Conservation (phyloP, 2,329 filamentous ascomycete species). For the Fusarium sp. region DNA sequence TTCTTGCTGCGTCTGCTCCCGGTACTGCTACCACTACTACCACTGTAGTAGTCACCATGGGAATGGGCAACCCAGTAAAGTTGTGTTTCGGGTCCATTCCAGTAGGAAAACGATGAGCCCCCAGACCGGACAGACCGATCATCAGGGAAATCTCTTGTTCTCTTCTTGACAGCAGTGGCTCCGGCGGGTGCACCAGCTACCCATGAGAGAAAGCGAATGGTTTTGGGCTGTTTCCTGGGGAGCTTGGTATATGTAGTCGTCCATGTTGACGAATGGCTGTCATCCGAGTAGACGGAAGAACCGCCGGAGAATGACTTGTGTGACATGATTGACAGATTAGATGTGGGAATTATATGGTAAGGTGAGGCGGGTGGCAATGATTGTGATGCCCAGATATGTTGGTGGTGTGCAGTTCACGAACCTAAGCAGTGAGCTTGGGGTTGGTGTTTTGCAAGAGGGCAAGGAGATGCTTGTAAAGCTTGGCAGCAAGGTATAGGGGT, state of each 20-base stretch:
- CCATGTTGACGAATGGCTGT: slow-evolving; percentile 46
- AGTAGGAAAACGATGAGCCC: slow-evolving; percentile 42
- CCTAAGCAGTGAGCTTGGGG: slow-evolving; percentile 18
- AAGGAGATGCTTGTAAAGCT: slow-evolving; percentile 25
- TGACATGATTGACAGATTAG: slow-evolving; percentile 20
- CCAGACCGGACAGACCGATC: slow-evolving; percentile 43
- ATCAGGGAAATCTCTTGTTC: slow-evolving; percentile 45
- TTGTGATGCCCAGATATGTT: slow-evolving; percentile 3
- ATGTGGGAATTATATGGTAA: neutral
- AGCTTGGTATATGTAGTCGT: slow-evolving; percentile 44
- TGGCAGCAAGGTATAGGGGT: slow-evolving; percentile 10
- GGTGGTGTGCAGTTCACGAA: slow-evolving; percentile 34
- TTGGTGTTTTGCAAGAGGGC: slow-evolving; percentile 18
- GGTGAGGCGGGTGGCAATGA: slow-evolving; percentile 35
- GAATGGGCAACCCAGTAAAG: slow-evolving; percentile 45
- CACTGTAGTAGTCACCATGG: slow-evolving; percentile 35
- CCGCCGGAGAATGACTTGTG: slow-evolving; percentile 20
- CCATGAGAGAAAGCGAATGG: slow-evolving; percentile 49
- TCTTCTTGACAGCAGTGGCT: slow-evolving; percentile 48
- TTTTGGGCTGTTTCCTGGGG: slow-evolving; percentile 44
- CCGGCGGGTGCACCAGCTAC: slow-evolving; percentile 46
- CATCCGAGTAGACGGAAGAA: slow-evolving; percentile 44
- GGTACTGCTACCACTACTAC: slow-evolving; percentile 32
- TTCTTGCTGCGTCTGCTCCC: slow-evolving; percentile 37
- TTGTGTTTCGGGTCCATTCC: slow-evolving; percentile 41